A percentile compares a stretch with the other conserved stretches of the same genome.
These are phyloP conservation scores for Crithidia brevicula DNA, from an alignment of 208 protist species.

Conservation along the genomic window DNA sequence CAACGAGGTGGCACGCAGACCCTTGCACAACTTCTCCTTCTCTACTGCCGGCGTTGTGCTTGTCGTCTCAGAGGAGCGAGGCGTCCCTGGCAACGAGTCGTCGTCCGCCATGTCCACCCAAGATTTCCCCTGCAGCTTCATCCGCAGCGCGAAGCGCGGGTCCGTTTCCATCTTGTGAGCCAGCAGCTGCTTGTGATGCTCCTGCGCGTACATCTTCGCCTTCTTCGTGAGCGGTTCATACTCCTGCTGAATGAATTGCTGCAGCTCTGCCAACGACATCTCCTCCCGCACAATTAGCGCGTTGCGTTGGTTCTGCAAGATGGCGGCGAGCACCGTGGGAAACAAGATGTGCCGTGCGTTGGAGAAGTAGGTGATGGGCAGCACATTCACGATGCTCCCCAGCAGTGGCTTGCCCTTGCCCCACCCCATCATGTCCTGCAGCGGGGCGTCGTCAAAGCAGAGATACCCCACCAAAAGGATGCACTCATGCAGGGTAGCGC, in stretches of 20 bases:
- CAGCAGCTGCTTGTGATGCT: constrained; percentile 55
- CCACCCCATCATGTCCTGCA: constrained; percentile 88
- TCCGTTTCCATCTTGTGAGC: constrained; percentile 44
- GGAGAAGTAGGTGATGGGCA: constrained; percentile 86
- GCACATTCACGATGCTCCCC: constrained; percentile 55
- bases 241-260: constrained; percentile 69
- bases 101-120: constrained; percentile 63
- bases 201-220: constrained; percentile 67
- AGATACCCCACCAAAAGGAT: constrained; percentile 83
- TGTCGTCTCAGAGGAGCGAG: constrained; percentile 33
- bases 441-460: constrained; percentile 66
- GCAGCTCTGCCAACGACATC: constrained; percentile 72
- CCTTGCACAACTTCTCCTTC: constrained; percentile 75
- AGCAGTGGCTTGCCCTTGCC: constrained; percentile 73
- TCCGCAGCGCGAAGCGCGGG: constrained; percentile 30
- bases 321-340: constrained; percentile 66
- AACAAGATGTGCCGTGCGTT: constrained; percentile 85
- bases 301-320: constrained; percentile 63
- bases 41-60: constrained; percentile 56
- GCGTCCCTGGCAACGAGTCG: constrained; percentile 15
- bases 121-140: constrained; percentile 41
- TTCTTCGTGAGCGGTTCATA: constrained; percentile 74
- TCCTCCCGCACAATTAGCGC: constrained; percentile 58
- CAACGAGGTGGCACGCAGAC: constrained; percentile 39
- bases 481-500: constrained; percentile 81